phyloP scores from a whole-genome alignment of 352 stramenopile genomes.

The Pythium phragmiticola region DNA sequence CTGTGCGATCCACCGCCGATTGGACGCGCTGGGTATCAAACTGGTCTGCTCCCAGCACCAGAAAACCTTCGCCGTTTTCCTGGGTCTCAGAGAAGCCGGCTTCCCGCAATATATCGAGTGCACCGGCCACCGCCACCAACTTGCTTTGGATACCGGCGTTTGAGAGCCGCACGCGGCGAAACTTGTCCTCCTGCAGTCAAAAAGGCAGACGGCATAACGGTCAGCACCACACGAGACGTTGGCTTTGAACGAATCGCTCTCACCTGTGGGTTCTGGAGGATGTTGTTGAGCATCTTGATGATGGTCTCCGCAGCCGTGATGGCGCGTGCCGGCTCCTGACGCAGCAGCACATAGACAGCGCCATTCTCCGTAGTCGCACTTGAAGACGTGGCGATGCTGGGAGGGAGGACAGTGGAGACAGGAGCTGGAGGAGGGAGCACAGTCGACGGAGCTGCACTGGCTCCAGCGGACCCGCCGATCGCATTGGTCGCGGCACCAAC shows the following conservation, averaged over 20 bases:
- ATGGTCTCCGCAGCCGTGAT: conserved; percentile 62
- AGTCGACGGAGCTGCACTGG: not conserved
- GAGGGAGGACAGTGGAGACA: not conserved
- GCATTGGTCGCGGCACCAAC: conserved; percentile 54
- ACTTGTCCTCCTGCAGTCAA: conserved; percentile 58
- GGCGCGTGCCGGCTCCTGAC: conserved; percentile 45
- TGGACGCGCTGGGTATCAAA: conserved; percentile 49
- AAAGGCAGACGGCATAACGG: not conserved
- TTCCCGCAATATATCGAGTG: conserved; percentile 57
- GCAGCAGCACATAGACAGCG: conserved; percentile 63
- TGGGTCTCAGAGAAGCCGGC: conserved; percentile 44
- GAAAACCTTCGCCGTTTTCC: conserved; percentile 54
- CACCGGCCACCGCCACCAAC: conserved; percentile 52
- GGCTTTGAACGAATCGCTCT: not conserved
- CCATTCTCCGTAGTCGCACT: conserved; percentile 23
- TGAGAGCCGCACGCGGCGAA: conserved; percentile 59
- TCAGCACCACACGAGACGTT: not conserved
- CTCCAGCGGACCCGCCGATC: conserved; percentile 31
- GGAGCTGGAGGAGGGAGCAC: conserved; percentile 6
- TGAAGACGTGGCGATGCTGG: conserved; percentile 23
- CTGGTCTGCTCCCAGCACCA: conserved; percentile 42
- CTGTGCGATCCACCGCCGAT: conserved; percentile 52
- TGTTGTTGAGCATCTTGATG: conserved; percentile 70
- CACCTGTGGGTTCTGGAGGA: conserved; percentile 61
- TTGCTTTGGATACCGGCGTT: conserved; percentile 66